Evolutionary conservation across 768 basidiomycete genomes (phyloP).

Genomic region (Coprinopsis sp.): DNA sequence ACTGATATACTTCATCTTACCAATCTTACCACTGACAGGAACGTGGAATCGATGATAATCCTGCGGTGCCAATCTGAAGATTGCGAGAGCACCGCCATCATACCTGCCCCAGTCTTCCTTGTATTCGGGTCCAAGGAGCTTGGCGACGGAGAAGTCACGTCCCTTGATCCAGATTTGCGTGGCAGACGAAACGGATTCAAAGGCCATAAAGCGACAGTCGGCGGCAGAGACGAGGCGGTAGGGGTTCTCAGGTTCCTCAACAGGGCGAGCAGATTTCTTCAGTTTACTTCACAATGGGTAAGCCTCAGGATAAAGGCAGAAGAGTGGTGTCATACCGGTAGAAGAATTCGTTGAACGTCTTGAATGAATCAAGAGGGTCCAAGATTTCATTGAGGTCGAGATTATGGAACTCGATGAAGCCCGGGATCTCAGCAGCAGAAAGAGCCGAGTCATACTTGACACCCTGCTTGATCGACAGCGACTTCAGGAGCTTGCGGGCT

Average conservation of each 20-base stretch:
- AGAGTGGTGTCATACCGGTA: conserved; percentile 42
- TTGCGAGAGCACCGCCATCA: conserved; percentile 76
- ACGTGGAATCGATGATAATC: conserved; percentile 95
- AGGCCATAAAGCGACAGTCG: conserved; percentile 95
- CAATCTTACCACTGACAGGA: conserved; percentile 81
- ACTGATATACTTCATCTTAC: conserved; percentile 73
- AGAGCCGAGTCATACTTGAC: conserved; percentile 85
- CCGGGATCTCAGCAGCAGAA: conserved; percentile 77
- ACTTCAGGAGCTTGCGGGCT: conserved; percentile 83
- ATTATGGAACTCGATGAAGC: conserved; percentile 87
- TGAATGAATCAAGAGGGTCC: conserved; percentile 80
- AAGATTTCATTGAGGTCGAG: conserved; percentile 78
- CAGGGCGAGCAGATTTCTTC: conserved; percentile 74
- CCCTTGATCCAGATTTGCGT: conserved; percentile 97
- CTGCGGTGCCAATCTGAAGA: conserved; percentile 90
- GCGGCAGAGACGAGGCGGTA: conserved; percentile 82
- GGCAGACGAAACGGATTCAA: conserved; percentile 80
- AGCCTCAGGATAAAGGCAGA: no score
- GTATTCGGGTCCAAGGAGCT: conserved; percentile 78
- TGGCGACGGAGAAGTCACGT: conserved; percentile 79
- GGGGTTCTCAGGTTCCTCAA: conserved; percentile 69
- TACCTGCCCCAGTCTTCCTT: conserved; percentile 66
- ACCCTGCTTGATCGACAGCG: conserved; percentile 90
- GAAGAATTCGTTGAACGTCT: conserved; percentile 93
- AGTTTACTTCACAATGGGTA: conserved; percentile 65